Base-by-base conservation (phyloP, 2,329 filamentous ascomycete species). In the Saccharata proteae region DNA sequence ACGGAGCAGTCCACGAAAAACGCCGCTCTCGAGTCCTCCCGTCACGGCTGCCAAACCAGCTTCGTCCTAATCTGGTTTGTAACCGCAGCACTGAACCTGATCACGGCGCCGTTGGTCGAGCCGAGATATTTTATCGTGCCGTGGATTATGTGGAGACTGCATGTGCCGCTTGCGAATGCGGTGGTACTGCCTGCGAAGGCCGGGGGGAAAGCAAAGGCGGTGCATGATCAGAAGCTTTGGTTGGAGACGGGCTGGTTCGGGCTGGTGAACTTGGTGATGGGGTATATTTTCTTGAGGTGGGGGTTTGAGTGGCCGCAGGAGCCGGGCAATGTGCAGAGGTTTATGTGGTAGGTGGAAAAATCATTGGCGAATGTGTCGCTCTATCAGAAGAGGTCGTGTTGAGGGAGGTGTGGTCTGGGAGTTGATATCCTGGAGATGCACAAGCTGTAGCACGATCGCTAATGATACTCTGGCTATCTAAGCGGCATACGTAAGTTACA, bases 101-200 rank as follows among this genome's bases (percentile, higher is more conserved):
- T 93, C 33, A 90, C 84, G 1, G 86, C 90, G 0, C 86, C 90
- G 0, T 69, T 98, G 1, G 88, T 98, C 7, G 90, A 98, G 54
- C 90, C 90, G 10, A 73, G 90, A 10, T 98, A 98, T 56, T 93
- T 93, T 54, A 92, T 98, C 49, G 67, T 94, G 9, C 86, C 88
- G 0, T 98, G 85, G 84, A 71, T 94, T 6, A 76, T 94, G 46
- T 96, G 86, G 83, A 71, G 90, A 1, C 58, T 96, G 6, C 70
- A 92, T 46, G 59, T 92, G 1, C 83, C 83, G 0, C 41, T 46
- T 27, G 16, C 15, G 24, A 25, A 25, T 16, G 10, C 13, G 17
- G 22, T 2, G 23, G 14, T 20, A 18, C 5, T 14, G 14, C n/a
- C n/a, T 9, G 10, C 16, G 23, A 6, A 20, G 26, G 15, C 10